Conservation (phyloP, 441 rosid genomes). For the California macrophylla region DNA sequence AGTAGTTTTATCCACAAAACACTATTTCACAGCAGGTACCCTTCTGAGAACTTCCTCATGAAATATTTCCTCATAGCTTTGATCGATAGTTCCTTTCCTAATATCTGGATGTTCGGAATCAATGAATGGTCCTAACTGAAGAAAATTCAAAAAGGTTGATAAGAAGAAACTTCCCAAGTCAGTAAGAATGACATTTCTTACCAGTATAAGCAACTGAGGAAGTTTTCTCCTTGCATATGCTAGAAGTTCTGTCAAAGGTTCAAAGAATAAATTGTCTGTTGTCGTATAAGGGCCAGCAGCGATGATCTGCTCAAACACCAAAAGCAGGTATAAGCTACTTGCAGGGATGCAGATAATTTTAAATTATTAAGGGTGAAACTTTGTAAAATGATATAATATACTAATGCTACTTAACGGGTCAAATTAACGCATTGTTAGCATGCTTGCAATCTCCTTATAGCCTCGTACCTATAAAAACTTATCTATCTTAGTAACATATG, state of each 20-base stretch:
- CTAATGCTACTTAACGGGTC: background rate
- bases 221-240: slow-evolving; percentile 17
- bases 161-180: background rate
- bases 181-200: background rate
- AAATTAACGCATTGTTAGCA: background rate
- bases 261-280: slow-evolving; percentile 71
- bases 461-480: slow-evolving; percentile 6
- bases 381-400: background rate
- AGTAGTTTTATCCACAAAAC: background rate
- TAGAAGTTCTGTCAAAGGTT: slow-evolving; percentile 63
- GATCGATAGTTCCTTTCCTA: slow-evolving; percentile 16
- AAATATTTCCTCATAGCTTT: slow-evolving; percentile 23
- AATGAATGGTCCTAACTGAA: slow-evolving; percentile 26
- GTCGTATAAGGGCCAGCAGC: slow-evolving; percentile 93
- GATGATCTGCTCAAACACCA: slow-evolving; percentile 22
- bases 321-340: background rate
- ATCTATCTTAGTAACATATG: background rate
- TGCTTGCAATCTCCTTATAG: slow-evolving; percentile 1
- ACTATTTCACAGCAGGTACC: slow-evolving; percentile 8
- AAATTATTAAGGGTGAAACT: background rate
- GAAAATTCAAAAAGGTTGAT: background rate
- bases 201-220: slow-evolving; percentile 26
- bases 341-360: background rate
- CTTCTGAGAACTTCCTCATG: slow-evolving; percentile 18
- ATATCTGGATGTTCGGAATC: slow-evolving; percentile 24